Evolutionary conservation across 495 filamentous ascomycete genomes (phyloP).

Genomic region (Tuber indicum): DNA sequence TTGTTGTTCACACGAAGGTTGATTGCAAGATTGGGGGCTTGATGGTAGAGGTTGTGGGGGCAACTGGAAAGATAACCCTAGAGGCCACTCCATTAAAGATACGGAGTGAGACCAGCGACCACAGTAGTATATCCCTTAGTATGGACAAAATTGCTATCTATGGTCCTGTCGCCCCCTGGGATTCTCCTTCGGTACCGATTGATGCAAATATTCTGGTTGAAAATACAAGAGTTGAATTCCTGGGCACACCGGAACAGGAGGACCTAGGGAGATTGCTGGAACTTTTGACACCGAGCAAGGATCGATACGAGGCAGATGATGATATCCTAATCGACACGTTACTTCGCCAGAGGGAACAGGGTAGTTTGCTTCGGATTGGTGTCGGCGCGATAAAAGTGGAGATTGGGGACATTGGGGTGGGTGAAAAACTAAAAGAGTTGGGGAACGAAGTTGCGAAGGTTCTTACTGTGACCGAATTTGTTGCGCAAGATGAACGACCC

Average conservation of each 20-base stretch:
- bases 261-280: conserved; percentile 78
- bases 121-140: conserved; percentile 59
- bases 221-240: conserved; percentile 66
- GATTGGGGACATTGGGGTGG: conserved; percentile 54
- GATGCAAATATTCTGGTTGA: conserved; percentile 48
- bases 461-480: conserved; percentile 83
- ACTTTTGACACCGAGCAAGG: conserved; percentile 82
- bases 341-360: conserved; percentile 80
- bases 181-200: conserved; percentile 47
- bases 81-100: conserved; percentile 75
- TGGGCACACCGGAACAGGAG: conserved; percentile 62
- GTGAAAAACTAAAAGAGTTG: conserved; percentile 61
- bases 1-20: conserved; percentile 55
- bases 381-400: conserved; percentile 56
- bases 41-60: conserved; percentile 64
- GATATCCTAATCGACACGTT: conserved; percentile 93
- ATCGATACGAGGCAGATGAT: conserved; percentile 85
- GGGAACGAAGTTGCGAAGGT: conserved; percentile 71
- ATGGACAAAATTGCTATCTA: conserved; percentile 67
- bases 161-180: conserved; percentile 54
- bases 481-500: conserved; percentile 92
- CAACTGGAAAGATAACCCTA: conserved; percentile 63
- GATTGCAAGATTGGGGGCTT: conserved; percentile 72
- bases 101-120: conserved; percentile 53
- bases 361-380: conserved; percentile 68